These are phyloP conservation scores for Pseudocercospora crystallina DNA, from an alignment of 2,329 filamentous ascomycete genomes.

Conservation along the genomic window DNA sequence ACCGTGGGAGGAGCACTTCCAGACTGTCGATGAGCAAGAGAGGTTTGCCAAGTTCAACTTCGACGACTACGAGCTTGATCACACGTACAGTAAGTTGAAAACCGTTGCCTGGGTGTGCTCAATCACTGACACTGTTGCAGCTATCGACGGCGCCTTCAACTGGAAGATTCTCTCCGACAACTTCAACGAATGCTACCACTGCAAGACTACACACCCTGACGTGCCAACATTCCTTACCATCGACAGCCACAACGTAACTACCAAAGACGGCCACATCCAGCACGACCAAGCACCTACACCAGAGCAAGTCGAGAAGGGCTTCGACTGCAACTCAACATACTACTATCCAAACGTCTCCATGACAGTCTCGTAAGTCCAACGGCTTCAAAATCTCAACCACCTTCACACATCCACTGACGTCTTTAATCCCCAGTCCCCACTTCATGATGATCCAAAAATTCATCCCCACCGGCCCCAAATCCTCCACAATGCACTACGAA, in stretches of 20 bases:
- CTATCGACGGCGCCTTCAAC: constrained; percentile 57
- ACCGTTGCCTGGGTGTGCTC: not conserved
- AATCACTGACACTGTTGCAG: constrained; percentile 26
- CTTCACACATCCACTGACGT: not conserved
- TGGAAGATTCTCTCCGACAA: constrained; percentile 62
- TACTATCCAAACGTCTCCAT: constrained; percentile 52
- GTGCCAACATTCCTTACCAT: constrained; percentile 57
- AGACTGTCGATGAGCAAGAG: constrained; percentile 46
- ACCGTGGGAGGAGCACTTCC: constrained; percentile 54
- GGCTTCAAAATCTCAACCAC: too few species aligned
- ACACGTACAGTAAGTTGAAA: constrained; percentile 42
- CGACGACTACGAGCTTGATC: constrained; percentile 57
- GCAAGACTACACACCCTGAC: constrained; percentile 57
- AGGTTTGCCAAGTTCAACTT: constrained; percentile 50
- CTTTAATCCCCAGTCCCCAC: constrained; percentile 43
- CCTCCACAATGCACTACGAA: constrained; percentile 58
- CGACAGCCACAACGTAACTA: constrained; percentile 53
- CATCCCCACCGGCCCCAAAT: constrained; percentile 52
- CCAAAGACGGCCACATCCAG: constrained; percentile 50
- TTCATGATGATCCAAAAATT: constrained; percentile 64
- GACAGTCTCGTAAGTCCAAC: constrained; percentile 47
- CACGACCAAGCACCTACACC: constrained; percentile 45
- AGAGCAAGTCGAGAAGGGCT: constrained; percentile 49
- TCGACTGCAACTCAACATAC: constrained; percentile 48
- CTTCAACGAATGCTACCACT: constrained; percentile 66